Conservation (phyloP, 768 basidiomycete genomes). For the Leccinellum luteum region DNA sequence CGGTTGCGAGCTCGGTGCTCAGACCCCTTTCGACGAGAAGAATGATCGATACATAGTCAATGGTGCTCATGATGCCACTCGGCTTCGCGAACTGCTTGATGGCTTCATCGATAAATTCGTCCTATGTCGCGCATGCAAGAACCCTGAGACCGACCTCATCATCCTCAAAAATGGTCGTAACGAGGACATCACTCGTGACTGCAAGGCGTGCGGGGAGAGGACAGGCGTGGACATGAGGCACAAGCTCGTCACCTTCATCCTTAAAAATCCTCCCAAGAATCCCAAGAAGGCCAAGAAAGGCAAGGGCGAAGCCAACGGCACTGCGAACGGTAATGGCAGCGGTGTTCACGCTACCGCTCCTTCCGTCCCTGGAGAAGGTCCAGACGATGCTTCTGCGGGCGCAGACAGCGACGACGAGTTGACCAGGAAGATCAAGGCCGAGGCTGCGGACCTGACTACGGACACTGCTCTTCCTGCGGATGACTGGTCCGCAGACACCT, state of each 20-base stretch:
- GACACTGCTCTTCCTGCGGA: constrained; percentile 63
- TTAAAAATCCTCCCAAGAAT: constrained; percentile 96
- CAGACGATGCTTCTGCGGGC: constrained; percentile 42
- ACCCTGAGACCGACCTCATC: constrained; percentile 95
- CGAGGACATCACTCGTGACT: constrained; percentile 92
- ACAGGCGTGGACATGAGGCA: constrained; percentile 94
- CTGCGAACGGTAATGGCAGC: constrained; percentile 47
- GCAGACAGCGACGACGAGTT: constrained; percentile 86
- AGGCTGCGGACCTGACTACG: constrained; percentile 72
- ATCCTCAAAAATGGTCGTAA: constrained; percentile 77
- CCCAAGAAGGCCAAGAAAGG: constrained; percentile 62
- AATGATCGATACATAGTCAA: constrained; percentile 99
- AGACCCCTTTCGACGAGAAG: constrained; percentile 94
- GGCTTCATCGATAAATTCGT: constrained; percentile 98
- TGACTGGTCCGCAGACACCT: constrained; percentile 92
- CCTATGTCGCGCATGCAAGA: constrained; percentile 96
- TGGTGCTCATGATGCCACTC: constrained; percentile 88
- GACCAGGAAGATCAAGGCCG: constrained; percentile 87
- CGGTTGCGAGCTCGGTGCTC: constrained; percentile 96
- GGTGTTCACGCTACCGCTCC: constrained; percentile 39
- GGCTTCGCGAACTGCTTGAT: constrained; percentile 94
- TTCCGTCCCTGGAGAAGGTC: constrained; percentile 39
- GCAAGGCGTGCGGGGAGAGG: constrained; percentile 96
- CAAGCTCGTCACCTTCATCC: constrained; percentile 92
- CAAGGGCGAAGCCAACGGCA: constrained; percentile 55